These are phyloP conservation scores for Aspergillus spinulosporus DNA, from an alignment of 2,329 filamentous ascomycete species.

Conservation along the genomic window DNA sequence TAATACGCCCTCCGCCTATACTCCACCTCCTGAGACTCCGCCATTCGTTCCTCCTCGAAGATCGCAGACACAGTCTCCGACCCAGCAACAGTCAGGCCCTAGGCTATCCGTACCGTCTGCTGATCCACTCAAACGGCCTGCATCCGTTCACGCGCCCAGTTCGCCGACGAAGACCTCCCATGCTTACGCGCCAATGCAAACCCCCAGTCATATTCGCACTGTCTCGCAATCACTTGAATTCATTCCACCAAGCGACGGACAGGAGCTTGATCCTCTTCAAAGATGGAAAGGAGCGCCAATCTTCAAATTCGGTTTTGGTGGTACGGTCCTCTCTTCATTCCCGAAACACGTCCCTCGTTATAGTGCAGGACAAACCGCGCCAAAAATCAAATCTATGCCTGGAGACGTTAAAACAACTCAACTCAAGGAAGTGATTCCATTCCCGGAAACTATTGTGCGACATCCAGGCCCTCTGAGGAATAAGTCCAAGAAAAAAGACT, in stretches of 20 bases:
- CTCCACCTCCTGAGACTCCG: slow-evolving; percentile 27
- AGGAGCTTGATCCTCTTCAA: slow-evolving; percentile 70
- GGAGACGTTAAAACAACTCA: slow-evolving; percentile 79
- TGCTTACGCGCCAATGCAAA: slow-evolving; percentile 36
- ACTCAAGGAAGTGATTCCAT: slow-evolving; percentile 70
- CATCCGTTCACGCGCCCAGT: slow-evolving; percentile 54
- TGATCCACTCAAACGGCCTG: slow-evolving; percentile 54
- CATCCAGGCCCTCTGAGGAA: slow-evolving; percentile 88
- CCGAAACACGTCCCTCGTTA: slow-evolving; percentile 88
- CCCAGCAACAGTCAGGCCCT: slow-evolving; percentile 53
- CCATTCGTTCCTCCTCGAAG: slow-evolving; percentile 47
- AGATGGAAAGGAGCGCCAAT: slow-evolving; percentile 89
- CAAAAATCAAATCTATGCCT: slow-evolving; percentile 77
- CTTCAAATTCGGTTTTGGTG: slow-evolving; percentile 85
- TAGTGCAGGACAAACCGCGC: slow-evolving; percentile 67
- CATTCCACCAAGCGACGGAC: slow-evolving; percentile 57
- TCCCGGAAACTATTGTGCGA: slow-evolving; percentile 70
- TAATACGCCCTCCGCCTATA: slow-evolving; percentile 16
- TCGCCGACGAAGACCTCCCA: slow-evolving; percentile 42
- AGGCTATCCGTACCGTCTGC: slow-evolving; percentile 43
- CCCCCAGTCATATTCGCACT: slow-evolving; percentile 39
- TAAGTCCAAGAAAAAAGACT: slow-evolving; percentile 95
- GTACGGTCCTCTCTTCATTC: slow-evolving; percentile 78
- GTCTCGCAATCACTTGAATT: slow-evolving; percentile 56
- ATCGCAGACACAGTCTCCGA: slow-evolving; percentile 61